Evolutionary conservation across 2,329 filamentous ascomycete genomes (phyloP).

Genomic region (Fusarium graminum): DNA sequence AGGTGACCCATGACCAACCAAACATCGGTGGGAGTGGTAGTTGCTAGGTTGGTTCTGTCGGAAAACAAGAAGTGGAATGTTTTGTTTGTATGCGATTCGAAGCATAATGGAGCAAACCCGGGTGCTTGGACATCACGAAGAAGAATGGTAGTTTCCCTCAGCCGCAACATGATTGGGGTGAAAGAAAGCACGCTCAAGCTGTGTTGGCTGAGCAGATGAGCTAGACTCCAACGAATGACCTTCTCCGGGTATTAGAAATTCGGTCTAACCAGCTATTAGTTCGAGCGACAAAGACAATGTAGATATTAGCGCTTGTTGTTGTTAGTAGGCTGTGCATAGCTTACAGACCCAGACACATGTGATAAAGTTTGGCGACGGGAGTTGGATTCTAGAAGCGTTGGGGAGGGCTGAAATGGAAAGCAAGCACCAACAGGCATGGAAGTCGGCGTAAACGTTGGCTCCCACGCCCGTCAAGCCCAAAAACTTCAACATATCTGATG

Average conservation of each 20-base stretch:
- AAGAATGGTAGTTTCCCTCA: slow-evolving; percentile 4
- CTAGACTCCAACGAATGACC: slow-evolving; percentile 1
- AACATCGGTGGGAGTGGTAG: background rate
- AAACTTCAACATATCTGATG: slow-evolving; percentile 16
- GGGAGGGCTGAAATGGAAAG: slow-evolving; percentile 6
- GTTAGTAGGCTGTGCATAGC: background rate
- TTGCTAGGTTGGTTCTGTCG: background rate
- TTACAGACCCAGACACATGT: background rate
- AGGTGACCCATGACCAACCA: background rate
- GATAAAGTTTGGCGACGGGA: slow-evolving; percentile 10
- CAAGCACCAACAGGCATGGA: slow-evolving; percentile 3
- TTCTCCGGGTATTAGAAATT: slow-evolving; percentile 4
- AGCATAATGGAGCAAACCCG: background rate
- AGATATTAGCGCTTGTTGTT: slow-evolving; percentile 8
- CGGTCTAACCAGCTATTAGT: background rate
- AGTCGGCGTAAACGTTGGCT: slow-evolving; percentile 7
- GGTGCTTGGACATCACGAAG: background rate
- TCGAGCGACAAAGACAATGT: background rate
- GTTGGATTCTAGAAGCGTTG: slow-evolving; percentile 21
- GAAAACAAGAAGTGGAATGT: background rate
- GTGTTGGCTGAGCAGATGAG: background rate
- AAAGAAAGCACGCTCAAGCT: slow-evolving; percentile 3
- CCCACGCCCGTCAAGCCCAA: slow-evolving; percentile 5
- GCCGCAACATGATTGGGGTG: background rate
- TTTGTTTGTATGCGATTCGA: background rate